Evolutionary conservation across 1,284 basidiomycete genomes (phyloP).

Genomic region (Meripilus lineatus): DNA sequence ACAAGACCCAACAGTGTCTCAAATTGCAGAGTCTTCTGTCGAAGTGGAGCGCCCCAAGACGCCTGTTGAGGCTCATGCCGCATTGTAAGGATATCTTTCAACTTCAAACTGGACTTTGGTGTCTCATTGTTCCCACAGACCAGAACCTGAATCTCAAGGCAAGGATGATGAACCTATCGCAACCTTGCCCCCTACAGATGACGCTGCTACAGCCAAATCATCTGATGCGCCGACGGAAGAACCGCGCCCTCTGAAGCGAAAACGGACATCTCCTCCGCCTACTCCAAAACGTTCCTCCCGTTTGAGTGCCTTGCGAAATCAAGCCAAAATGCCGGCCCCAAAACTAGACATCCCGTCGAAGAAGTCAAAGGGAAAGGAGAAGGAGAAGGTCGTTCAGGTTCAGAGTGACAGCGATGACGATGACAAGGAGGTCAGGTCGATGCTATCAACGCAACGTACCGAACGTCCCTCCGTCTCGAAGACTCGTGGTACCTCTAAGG

Average conservation of each 20-base stretch:
- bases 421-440: constrained; percentile 17
- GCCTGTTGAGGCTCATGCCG: too few relatives aligned
- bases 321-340: neutral
- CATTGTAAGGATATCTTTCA: too few relatives aligned
- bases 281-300: constrained; percentile 12
- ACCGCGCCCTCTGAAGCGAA: constrained; percentile 15
- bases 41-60: neutral
- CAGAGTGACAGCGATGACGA: constrained; percentile 17
- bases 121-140: too few relatives aligned
- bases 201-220: neutral
- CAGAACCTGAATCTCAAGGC: too few relatives aligned
- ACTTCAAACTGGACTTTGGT: too few relatives aligned
- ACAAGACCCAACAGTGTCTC: neutral
- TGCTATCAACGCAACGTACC: constrained; percentile 20
- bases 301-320: constrained; percentile 5
- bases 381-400: neutral
- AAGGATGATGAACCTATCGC: too few relatives aligned
- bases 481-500: constrained; percentile 31
- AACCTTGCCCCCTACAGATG: too few relatives aligned
- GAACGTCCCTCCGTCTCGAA: constrained; percentile 28
- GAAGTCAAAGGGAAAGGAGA: constrained; percentile 18
- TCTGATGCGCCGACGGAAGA: constrained; percentile 9
- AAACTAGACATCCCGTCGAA: neutral
- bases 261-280: constrained; percentile 15
- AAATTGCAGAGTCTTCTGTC: neutral